Evolutionary conservation across 371 early-diverging fungal species (phyloP), one percentile per base, ranked within the genome.

Genomic region (Mucor irregularis): DNA sequence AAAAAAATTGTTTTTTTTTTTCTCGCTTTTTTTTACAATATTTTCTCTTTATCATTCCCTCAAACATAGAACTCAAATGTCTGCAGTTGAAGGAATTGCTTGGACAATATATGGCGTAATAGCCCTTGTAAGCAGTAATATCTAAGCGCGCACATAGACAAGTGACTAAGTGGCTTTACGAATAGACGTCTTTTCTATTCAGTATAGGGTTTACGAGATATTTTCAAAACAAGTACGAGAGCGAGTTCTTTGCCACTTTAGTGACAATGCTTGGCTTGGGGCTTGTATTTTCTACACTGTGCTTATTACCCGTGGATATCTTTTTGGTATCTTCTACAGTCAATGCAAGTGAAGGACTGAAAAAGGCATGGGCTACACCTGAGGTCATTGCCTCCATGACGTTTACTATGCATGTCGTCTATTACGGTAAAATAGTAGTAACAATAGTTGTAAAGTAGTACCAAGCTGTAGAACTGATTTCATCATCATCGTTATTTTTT

Each of bases 221-320:
- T 66, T 85, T 81, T 63, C 81, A 83, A 47, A 71, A 78, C 56
- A 74, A 66, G 39, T 71, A 74, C 25, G 85, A 86, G 34, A 68
- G 76, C 17, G 86, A 86, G 47, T 62, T 71, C 22, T 78, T 81
- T 54, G 82, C 84, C 5, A 79, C 84, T 37, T 19, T 72, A 6
- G 59, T 82, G 35, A 81, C 86, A 21, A 62, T 82, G 30, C 34
- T 81, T 5, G 79, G 72, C 5, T 58, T 88, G 7, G 75, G 80
- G 0, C 56, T 86, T 5, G 69, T 83, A 11, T 72, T 89, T 30
- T 70, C 76, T 0, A 80, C 82, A 0, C 64, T 86, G 13, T 74
- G 81, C 10, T 69, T 89, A 31, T 66, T 86, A 28, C 86, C 88
- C 1, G 71, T 88, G 13, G 90, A 89, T 62, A 85, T 86, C 35